These are phyloP conservation scores for Nigrospora oryzae DNA, from an alignment of 2,329 filamentous ascomycete species.

Conservation along the genomic window DNA sequence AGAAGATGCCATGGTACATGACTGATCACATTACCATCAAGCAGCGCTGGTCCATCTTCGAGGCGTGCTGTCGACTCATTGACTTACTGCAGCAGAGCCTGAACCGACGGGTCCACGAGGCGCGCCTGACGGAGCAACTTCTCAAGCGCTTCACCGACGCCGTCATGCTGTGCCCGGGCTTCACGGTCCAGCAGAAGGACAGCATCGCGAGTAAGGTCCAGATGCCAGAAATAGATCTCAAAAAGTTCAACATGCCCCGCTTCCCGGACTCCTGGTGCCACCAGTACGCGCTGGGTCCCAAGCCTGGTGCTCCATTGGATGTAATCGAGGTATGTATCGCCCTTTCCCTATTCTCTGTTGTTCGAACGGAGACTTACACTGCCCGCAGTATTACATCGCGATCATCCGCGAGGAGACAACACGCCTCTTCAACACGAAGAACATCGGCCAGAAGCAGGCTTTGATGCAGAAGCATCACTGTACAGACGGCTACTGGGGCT, in stretches of 20 bases:
- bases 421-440: constrained; percentile 26
- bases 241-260: constrained; percentile 36
- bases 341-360: background rate
- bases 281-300: constrained; percentile 41
- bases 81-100: constrained; percentile 33
- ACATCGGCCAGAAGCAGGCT: constrained; percentile 30
- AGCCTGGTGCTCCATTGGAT: constrained; percentile 38
- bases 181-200: constrained; percentile 54
- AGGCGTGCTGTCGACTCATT: constrained; percentile 40
- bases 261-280: constrained; percentile 41
- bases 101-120: constrained; percentile 24
- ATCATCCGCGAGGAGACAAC: constrained; percentile 45
- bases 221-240: constrained; percentile 24
- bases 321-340: constrained; percentile 38
- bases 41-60: constrained; percentile 45
- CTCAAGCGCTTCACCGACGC: constrained; percentile 42
- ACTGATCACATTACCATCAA: constrained; percentile 47
- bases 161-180: constrained; percentile 50
- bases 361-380: background rate
- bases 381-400: constrained; percentile 44
- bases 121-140: constrained; percentile 43
- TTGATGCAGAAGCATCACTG: constrained; percentile 22
- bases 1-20: constrained; percentile 56
- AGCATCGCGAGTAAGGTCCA: constrained; percentile 38
- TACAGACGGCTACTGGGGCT: constrained; percentile 41